Conservation (phyloP, 2,329 filamentous ascomycete species). For the Fusarium denticulatum region DNA sequence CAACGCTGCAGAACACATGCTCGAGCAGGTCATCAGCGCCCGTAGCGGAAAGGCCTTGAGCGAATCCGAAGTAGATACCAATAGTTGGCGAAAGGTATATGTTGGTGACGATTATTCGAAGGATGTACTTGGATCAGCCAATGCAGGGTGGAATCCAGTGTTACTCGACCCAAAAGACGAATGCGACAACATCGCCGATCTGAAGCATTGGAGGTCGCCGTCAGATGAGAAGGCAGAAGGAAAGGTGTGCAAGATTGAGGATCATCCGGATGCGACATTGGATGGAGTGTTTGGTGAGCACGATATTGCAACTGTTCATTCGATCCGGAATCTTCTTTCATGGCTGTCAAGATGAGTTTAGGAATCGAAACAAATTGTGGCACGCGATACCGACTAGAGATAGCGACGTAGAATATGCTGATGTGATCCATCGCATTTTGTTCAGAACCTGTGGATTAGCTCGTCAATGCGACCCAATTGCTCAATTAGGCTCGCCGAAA, state of each 20-base stretch:
- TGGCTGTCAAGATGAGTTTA: slow-evolving; percentile 1
- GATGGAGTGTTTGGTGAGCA: background rate
- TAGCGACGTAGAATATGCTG: background rate
- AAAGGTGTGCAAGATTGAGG: slow-evolving; percentile 1
- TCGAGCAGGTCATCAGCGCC: slow-evolving; percentile 13
- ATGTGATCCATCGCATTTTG: rapidly evolving
- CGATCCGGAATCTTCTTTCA: slow-evolving; percentile 1
- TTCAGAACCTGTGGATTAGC: background rate
- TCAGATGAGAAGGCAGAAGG: rapidly evolving
- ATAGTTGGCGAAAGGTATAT: slow-evolving; percentile 19
- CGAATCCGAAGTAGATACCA: background rate
- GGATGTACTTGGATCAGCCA: slow-evolving; percentile 25
- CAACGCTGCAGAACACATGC: slow-evolving; percentile 59
- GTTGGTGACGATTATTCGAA: slow-evolving; percentile 35
- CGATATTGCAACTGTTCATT: slow-evolving; percentile 13
- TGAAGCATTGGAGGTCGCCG: background rate
- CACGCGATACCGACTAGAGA: background rate
- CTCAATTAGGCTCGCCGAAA: background rate
- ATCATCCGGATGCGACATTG: background rate
- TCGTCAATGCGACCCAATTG: background rate
- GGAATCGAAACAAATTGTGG: rapidly evolving
- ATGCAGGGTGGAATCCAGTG: slow-evolving; percentile 27
- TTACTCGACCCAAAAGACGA: slow-evolving; percentile 24
- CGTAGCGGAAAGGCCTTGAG: background rate
- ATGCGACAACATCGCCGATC: background rate